phyloP scores from a whole-genome alignment of 1,139 yeast species.

The Magnusiomyces paraingens region DNA sequence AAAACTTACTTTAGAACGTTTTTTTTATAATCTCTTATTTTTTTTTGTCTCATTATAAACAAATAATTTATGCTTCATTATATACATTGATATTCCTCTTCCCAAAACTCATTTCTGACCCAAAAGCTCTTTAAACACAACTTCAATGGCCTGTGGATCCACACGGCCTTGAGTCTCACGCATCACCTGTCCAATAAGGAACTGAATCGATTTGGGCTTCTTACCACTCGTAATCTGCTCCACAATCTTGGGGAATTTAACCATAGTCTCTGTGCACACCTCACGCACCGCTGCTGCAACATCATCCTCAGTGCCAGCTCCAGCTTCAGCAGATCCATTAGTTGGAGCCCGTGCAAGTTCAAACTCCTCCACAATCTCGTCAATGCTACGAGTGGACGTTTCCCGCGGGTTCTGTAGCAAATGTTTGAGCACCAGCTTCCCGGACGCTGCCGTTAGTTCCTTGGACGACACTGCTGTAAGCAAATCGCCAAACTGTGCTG shows the following conservation, averaged over 20 bases:
- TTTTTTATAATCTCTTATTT: too few relatives aligned
- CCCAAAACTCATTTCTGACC: too few relatives aligned
- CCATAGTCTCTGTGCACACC: constrained; percentile 50
- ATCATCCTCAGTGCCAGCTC: constrained; percentile 22
- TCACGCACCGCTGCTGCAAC: constrained; percentile 43
- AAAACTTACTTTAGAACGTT: too few relatives aligned
- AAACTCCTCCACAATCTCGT: constrained; percentile 46
- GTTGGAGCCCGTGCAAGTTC: constrained; percentile 37
- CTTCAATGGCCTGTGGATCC: constrained; percentile 23
- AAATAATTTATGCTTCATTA: too few relatives aligned
- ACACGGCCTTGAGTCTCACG: constrained; percentile 55
- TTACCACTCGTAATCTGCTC: constrained; percentile 52
- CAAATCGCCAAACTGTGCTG: constrained; percentile 39
- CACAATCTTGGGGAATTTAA: constrained; percentile 50
- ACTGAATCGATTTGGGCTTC: constrained; percentile 58
- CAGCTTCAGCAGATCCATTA: constrained; percentile 21
- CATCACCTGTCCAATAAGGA: constrained; percentile 82
- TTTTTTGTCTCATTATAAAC: too few relatives aligned
- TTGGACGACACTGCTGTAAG: constrained; percentile 37
- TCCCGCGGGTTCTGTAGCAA: constrained; percentile 45
- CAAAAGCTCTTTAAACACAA: constrained; percentile 2
- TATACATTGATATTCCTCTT: too few relatives aligned
- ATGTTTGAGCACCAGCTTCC: constrained; percentile 54
- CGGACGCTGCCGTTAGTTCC: constrained; percentile 51
- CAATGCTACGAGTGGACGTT: constrained; percentile 29